phyloP scores from a whole-genome alignment of 805 yeast genomes.

The Pichia membranifaciens region DNA sequence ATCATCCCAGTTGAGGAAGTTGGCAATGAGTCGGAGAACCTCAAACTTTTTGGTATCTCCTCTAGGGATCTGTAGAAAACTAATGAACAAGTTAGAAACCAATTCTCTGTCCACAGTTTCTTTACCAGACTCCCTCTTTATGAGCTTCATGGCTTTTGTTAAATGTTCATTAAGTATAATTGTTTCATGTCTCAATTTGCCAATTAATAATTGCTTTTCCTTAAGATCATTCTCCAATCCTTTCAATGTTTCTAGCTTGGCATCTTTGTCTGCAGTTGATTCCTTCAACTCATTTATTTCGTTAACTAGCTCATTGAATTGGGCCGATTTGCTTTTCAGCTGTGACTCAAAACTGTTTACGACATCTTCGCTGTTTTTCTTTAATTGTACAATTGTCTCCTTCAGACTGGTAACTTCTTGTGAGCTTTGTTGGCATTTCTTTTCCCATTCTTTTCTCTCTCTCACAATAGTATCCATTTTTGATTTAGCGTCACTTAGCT shows the following conservation, averaged over 20 bases:
- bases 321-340: slow-evolving; percentile 18
- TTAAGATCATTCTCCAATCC: slow-evolving; percentile 49
- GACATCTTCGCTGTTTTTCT: slow-evolving; percentile 22
- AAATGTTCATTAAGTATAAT: slow-evolving; percentile 90
- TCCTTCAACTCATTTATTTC: slow-evolving; percentile 12
- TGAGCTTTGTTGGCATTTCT: slow-evolving; percentile 22
- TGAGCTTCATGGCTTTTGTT: slow-evolving; percentile 83
- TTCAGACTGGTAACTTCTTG: slow-evolving; percentile 22
- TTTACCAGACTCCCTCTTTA: slow-evolving; percentile 70
- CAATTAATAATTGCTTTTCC: slow-evolving; percentile 74
- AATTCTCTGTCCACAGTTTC: slow-evolving; percentile 83
- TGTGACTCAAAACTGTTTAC: slow-evolving; percentile 14
- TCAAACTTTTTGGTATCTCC: slow-evolving; percentile 95
- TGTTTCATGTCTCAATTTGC: slow-evolving; percentile 91
- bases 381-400: slow-evolving; percentile 17
- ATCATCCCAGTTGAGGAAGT: slow-evolving; percentile 85
- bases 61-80: slow-evolving; percentile 81
- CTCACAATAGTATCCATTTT: slow-evolving; percentile 18
- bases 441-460: slow-evolving; percentile 20
- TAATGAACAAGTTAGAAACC: slow-evolving; percentile 76
- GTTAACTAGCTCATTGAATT: slow-evolving; percentile 21
- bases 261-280: slow-evolving; percentile 15
- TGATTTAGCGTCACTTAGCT: slow-evolving; percentile 32
- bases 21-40: slow-evolving; percentile 77
- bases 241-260: slow-evolving; percentile 22